These are phyloP conservation scores for Pinus taeda DNA, from an alignment of 75 land plant genomes.

Conservation along the genomic window DNA sequence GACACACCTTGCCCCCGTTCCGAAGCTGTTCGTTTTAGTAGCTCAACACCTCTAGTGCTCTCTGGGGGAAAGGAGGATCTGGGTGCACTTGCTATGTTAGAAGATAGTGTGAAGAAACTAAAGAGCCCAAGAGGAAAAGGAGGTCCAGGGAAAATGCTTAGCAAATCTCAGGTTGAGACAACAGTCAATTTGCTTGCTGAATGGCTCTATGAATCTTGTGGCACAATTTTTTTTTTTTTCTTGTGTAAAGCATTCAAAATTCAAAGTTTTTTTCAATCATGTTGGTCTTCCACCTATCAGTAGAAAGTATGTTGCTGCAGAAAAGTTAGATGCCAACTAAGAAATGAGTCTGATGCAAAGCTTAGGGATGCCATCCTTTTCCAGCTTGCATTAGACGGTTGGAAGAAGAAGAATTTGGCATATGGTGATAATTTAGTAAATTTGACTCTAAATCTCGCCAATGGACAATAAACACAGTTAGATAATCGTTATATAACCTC, in stretches of 20 bases:
- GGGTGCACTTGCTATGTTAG: conserved; percentile 75
- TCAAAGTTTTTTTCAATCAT: conserved; percentile 62
- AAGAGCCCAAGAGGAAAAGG: conserved; percentile 48
- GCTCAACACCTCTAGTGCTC: conserved; percentile 26
- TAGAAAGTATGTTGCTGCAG: conserved; percentile 41
- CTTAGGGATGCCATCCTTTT: conserved; percentile 60
- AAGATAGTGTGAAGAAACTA: conserved; percentile 82
- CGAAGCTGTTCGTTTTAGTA: conserved; percentile 1
- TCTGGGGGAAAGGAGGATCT: conserved; percentile 83
- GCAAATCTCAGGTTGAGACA: conserved; percentile 45
- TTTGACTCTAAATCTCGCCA: conserved; percentile 72
- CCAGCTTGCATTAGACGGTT: conserved; percentile 73
- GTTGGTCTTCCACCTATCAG: conserved; percentile 73
- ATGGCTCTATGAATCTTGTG: conserved; percentile 86
- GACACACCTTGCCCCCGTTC: neutral
- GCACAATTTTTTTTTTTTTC: conserved; percentile 63
- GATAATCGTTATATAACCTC: too few species aligned
- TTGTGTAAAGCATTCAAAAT: conserved; percentile 81
- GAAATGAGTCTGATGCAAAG: too few species aligned
- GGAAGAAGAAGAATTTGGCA: conserved; percentile 17
- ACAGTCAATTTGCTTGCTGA: conserved; percentile 73
- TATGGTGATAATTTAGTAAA: conserved; percentile 38
- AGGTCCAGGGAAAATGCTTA: conserved; percentile 42
- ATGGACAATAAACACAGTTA: conserved; percentile 24
- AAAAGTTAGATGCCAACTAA: conserved; percentile 44